A percentile compares a stretch with the other conserved stretches of the same genome.
These are phyloP conservation scores for Ophiostoma australiae DNA, from an alignment of 2,329 filamentous ascomycete species.

Conservation along the genomic window DNA sequence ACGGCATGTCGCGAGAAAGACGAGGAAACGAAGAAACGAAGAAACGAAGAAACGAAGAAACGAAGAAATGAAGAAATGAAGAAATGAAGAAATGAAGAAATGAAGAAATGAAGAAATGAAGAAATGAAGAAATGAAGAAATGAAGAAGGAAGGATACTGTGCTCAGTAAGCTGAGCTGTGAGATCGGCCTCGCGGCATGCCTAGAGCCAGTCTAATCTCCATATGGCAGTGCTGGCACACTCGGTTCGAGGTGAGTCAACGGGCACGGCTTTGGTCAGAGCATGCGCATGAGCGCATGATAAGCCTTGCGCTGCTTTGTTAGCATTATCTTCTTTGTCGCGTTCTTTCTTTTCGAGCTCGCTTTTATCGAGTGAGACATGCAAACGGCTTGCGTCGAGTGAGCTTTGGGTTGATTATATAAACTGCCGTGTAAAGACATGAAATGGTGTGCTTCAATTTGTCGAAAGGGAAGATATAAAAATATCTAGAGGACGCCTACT, in stretches of 20 bases:
- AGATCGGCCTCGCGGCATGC: constrained; percentile 6
- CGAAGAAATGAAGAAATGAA: no score
- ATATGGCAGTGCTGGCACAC: neutral
- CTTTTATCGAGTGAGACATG: neutral
- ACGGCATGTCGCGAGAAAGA: neutral
- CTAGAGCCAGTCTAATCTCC: neutral
- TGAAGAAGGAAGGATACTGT: neutral
- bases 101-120: no score
- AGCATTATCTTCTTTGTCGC: neutral
- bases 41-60: neutral
- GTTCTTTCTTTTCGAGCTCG: no score
- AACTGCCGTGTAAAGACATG: neutral
- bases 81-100: neutral
- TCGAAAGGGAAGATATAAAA: neutral
- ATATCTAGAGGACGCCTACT: neutral
- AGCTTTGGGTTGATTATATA: neutral
- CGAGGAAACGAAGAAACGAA: neutral
- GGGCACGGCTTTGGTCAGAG: neutral
- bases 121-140: neutral
- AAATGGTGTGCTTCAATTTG: neutral
- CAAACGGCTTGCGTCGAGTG: neutral
- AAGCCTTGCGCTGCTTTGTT: neutral
- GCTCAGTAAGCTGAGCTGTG: neutral
- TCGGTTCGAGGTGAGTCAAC: constrained; percentile 12
- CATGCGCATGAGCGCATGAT: neutral